Percentiles rank a stretch among this genome's conserved stretches.
These are phyloP conservation scores for Xeromyces bisporus DNA, from an alignment of 495 filamentous ascomycete species.

Conservation along the genomic window DNA sequence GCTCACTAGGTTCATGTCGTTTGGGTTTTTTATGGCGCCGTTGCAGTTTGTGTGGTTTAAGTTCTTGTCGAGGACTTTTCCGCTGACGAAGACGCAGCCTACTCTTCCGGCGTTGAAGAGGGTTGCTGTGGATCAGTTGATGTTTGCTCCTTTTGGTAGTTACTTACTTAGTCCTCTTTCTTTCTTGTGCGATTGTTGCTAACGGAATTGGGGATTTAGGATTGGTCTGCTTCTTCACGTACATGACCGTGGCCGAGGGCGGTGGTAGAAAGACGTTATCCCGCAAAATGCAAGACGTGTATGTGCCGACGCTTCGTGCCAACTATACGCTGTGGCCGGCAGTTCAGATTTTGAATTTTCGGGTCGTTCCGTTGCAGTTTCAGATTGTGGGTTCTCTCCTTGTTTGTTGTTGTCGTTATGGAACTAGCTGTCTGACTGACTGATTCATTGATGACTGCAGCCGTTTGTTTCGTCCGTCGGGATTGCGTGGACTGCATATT, in stretches of 20 bases:
- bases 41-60: constrained; percentile 95
- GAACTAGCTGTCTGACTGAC: too few relatives aligned
- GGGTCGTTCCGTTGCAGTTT: constrained; percentile 86
- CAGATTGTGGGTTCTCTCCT: constrained; percentile 65
- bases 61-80: constrained; percentile 69
- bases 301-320: constrained; percentile 83
- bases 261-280: constrained; percentile 64
- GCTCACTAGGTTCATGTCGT: constrained; percentile 83
- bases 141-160: constrained; percentile 80
- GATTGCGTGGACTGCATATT: constrained; percentile 98
- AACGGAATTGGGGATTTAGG: constrained; percentile 29
- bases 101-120: constrained; percentile 71
- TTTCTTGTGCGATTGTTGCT: constrained; percentile 3
- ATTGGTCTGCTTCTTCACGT: constrained; percentile 79
- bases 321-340: constrained; percentile 94
- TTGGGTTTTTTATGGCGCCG: constrained; percentile 90
- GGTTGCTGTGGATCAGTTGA: constrained; percentile 84
- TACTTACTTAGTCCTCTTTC: neutral
- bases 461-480: constrained; percentile 93
- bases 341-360: constrained; percentile 94
- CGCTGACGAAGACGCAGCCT: constrained; percentile 59
- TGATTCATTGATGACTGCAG: too few relatives aligned
- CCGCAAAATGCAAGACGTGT: constrained; percentile 84
- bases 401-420: neutral
- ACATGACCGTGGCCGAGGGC: constrained; percentile 92